Conservation (phyloP, 208 protist genomes). For the Spongospora subterranea region DNA sequence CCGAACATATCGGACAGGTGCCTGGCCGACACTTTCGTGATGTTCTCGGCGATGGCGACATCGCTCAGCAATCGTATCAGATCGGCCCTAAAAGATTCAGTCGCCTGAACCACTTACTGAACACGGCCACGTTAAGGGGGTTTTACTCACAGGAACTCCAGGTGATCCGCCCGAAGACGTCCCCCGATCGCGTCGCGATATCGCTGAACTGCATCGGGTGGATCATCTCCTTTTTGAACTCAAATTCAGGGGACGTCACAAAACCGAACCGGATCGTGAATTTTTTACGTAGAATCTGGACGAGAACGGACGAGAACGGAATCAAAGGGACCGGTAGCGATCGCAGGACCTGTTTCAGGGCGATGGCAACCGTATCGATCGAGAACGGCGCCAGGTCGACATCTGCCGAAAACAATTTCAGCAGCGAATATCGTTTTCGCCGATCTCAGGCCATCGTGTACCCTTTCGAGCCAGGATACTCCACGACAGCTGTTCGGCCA, state of each 20-base stretch:
- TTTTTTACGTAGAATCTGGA: background rate
- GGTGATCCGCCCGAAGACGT: too few species aligned
- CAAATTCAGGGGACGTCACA: too few species aligned
- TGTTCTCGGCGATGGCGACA: background rate
- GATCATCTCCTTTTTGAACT: too few species aligned
- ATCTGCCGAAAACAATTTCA: background rate
- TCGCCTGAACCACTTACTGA: too few species aligned
- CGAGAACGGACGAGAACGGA: background rate
- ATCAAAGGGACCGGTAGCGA: background rate
- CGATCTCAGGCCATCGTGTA: background rate
- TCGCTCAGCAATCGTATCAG: background rate
- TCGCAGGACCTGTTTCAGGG: background rate
- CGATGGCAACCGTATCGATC: background rate
- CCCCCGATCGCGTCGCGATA: too few species aligned
- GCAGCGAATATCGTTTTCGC: background rate
- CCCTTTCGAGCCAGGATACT: background rate
- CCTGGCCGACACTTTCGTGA: background rate
- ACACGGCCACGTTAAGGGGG: too few species aligned
- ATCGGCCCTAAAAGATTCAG: background rate
- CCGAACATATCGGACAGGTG: background rate
- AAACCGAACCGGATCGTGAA: background rate
- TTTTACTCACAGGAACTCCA: too few species aligned
- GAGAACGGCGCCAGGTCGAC: background rate
- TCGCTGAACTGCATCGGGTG: too few species aligned
- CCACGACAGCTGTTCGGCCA: background rate